Evolutionary conservation across 148 eudicot species (phyloP), one percentile per base, ranked within the genome.

Genomic region (Amaranthus cruentus): DNA sequence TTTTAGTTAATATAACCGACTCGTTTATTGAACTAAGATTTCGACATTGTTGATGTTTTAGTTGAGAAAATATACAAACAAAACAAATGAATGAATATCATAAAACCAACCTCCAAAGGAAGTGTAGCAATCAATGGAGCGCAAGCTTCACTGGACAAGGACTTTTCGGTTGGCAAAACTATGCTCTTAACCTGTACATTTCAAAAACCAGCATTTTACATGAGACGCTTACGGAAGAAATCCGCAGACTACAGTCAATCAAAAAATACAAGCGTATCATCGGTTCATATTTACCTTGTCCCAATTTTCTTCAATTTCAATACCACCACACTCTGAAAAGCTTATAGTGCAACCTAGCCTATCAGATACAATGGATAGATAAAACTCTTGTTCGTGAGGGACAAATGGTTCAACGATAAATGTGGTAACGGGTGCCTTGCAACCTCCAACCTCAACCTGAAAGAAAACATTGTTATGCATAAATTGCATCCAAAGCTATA

Each of bases 231-330:
- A 48, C 9, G 53, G 47, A 15, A 66, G 55, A 2, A 15, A 28
- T 28, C 38, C 38, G 38, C 38, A 2, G 55, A 28, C 53, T 58
- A 5, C 53, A 47, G 78, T 47, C 46, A 44, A 56, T 63, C 28
- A 68, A 67, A 47, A 18, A 72, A 66, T 61, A 21, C 55, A 74
- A 70, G 6, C 8, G 44, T 60, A 78, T n/a, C 50, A 21, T 59
- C 4, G 12, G 49, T 18, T 11, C 11, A 6, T 49, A 59, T 73
- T 48, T 73, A 91, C 97, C 88, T 91, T 91, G 79, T 91, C 93
- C 97, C 97, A 91, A 71, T 91, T 90, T 76, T 90, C 96, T 77
- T 90, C 96, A 75, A 90, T 90, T 56, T 90, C 96, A 76, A 90
- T 90, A 9, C 96, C 96, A 46, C 96, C 97, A 80, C 93, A 91